phyloP scores from a whole-genome alignment of 2,329 filamentous ascomycete species.

The Aureobasidium leucospermi region DNA sequence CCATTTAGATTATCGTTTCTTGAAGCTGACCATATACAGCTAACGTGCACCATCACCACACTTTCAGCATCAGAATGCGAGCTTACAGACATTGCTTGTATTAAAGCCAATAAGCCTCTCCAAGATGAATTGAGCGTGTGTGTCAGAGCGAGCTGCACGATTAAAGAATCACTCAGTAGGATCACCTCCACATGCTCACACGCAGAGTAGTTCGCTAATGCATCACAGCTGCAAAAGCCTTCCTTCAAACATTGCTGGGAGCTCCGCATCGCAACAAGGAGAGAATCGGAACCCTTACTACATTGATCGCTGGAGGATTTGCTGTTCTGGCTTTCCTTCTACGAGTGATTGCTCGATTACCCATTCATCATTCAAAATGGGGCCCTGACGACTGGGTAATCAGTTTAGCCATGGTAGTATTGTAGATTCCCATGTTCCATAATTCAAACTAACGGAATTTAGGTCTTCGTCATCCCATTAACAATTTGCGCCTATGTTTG shows the following conservation, averaged over 20 bases:
- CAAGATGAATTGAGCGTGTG: conserved; percentile 14
- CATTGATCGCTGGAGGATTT: not conserved
- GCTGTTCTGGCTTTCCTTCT: not conserved
- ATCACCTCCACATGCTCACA: not conserved
- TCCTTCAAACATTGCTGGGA: conserved; percentile 10
- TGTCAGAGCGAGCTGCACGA: conserved; percentile 13
- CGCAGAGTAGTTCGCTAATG: not conserved
- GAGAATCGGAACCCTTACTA: not conserved
- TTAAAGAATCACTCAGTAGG: not conserved
- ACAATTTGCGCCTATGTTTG: conserved; percentile 8
- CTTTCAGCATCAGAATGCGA: conserved; percentile 16
- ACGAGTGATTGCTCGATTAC: not conserved
- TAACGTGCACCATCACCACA: conserved; percentile 4
- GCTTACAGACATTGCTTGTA: conserved; percentile 19
- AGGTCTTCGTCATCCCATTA: not conserved
- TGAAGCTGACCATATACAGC: not conserved
- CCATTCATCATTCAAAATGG: not conserved
- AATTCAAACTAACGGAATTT: not conserved
- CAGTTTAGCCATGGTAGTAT: not conserved
- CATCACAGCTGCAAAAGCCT: conserved; percentile 12
- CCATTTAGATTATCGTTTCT: not conserved
- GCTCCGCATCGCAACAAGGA: not conserved
- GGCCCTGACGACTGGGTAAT: conserved; percentile 1
- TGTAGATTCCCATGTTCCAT: not conserved
- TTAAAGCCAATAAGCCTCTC: conserved; percentile 16